These are phyloP conservation scores for Phytophthora pistaciae DNA, from an alignment of 352 stramenopile genomes.

Conservation along the genomic window DNA sequence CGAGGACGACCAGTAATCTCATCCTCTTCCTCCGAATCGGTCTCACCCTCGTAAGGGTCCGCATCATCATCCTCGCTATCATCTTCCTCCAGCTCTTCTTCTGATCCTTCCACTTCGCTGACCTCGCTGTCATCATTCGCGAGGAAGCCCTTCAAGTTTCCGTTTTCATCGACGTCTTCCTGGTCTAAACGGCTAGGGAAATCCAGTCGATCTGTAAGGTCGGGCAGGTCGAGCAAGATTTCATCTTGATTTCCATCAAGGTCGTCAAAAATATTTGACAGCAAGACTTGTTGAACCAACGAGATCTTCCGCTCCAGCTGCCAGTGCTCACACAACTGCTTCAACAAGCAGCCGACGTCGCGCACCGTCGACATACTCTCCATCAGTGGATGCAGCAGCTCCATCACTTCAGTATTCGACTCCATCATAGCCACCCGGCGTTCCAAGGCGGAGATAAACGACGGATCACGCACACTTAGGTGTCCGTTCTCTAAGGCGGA, in stretches of 20 bases:
- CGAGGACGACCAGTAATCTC: slow-evolving; percentile 35
- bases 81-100: slow-evolving; percentile 49
- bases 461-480: slow-evolving; percentile 61
- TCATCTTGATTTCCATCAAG: slow-evolving; percentile 86
- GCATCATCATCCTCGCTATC: slow-evolving; percentile 55
- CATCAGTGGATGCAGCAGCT: slow-evolving; percentile 72
- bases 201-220: slow-evolving; percentile 68
- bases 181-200: slow-evolving; percentile 84
- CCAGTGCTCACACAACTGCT: slow-evolving; percentile 71
- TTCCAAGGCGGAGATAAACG: slow-evolving; percentile 42
- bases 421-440: slow-evolving; percentile 38
- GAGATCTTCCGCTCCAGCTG: slow-evolving; percentile 59
- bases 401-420: slow-evolving; percentile 71
- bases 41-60: slow-evolving; percentile 64
- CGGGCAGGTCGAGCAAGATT: slow-evolving; percentile 66
- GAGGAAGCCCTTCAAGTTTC: slow-evolving; percentile 79
- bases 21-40: slow-evolving; percentile 73
- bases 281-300: slow-evolving; percentile 80
- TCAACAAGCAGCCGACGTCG: slow-evolving; percentile 72
- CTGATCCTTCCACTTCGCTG: slow-evolving; percentile 58
- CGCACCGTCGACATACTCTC: slow-evolving; percentile 80
- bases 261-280: slow-evolving; percentile 84
- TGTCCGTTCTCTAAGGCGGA: slow-evolving; percentile 78
- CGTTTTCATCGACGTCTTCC: slow-evolving; percentile 85
- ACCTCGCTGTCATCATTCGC: slow-evolving; percentile 73